A percentile compares a stretch with the other conserved stretches of the same genome.
These are phyloP conservation scores for Aspergillus pseudoterreus DNA, from an alignment of 2,329 filamentous ascomycete genomes.

Conservation along the genomic window DNA sequence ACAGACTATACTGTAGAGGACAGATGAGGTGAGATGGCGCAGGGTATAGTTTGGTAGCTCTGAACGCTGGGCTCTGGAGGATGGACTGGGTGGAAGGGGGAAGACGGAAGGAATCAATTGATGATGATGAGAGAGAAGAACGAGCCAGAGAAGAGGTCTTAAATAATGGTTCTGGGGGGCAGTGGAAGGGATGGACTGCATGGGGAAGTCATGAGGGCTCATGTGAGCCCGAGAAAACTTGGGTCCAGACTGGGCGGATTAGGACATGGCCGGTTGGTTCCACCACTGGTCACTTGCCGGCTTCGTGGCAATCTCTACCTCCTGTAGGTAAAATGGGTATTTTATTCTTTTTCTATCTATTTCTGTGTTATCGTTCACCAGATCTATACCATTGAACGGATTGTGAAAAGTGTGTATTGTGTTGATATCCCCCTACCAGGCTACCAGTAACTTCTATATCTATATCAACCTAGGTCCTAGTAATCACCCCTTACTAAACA, in stretches of 20 bases:
- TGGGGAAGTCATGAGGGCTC: constrained; percentile 12
- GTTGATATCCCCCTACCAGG: no score
- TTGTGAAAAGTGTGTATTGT: no score
- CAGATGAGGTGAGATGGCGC: neutral
- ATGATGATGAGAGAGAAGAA: constrained; percentile 4
- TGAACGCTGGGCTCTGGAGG: neutral
- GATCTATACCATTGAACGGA: no score
- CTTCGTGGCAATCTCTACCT: constrained; percentile 9
- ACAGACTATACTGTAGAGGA: neutral
- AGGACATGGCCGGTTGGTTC: neutral
- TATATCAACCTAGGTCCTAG: no score
- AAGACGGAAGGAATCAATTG: constrained; percentile 4
- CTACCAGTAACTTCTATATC: no score
- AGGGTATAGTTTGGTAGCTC: neutral
- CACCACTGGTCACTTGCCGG: constrained; percentile 14
- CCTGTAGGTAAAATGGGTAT: neutral
- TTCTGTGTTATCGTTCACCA: no score
- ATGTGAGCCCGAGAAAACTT: constrained; percentile 18
- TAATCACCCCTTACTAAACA: no score
- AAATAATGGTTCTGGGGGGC: constrained; percentile 14
- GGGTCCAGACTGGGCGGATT: constrained; percentile 10
- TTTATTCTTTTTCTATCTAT: no score
- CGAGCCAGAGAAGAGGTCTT: constrained; percentile 7
- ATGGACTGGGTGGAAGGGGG: neutral
- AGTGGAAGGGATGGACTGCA: neutral